These are phyloP conservation scores for Massariosphaeria phaeospora DNA, from an alignment of 495 filamentous ascomycete species.

Conservation along the genomic window DNA sequence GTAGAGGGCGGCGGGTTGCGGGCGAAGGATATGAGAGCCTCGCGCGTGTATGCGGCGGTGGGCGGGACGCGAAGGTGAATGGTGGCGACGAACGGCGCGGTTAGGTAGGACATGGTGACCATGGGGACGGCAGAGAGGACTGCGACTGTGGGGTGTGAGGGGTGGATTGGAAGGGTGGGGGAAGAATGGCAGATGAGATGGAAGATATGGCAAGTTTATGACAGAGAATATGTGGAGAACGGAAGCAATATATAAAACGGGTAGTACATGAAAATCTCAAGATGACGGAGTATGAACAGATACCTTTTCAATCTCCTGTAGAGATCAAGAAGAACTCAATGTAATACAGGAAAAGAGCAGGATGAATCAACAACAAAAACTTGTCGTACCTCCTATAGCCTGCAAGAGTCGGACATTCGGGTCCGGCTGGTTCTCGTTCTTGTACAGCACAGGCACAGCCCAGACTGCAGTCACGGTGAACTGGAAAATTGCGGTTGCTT, in stretches of 20 bases:
- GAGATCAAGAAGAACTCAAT: too few relatives aligned
- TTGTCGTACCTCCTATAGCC: constrained; percentile 13
- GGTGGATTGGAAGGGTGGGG: neutral
- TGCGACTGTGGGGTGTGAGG: constrained; percentile 10
- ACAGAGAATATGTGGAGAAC: neutral
- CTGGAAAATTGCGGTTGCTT: constrained; percentile 13
- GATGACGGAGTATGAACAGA: too few relatives aligned
- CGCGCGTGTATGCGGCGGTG: neutral
- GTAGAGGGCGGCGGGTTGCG: constrained; percentile 9
- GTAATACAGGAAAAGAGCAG: neutral
- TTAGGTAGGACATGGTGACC: constrained; percentile 17
- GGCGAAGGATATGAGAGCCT: constrained; percentile 6
- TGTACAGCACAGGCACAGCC: constrained; percentile 7
- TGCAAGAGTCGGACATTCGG: neutral
- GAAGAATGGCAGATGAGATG: neutral
- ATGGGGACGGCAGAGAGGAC: constrained; percentile 15
- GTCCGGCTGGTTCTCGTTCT: constrained; percentile 21
- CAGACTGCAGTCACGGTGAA: neutral
- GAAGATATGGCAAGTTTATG: neutral
- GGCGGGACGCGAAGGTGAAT: constrained; percentile 10
- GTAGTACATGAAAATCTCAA: neutral
- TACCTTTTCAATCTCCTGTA: too few relatives aligned
- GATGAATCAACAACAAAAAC: neutral
- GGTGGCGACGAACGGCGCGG: constrained; percentile 17
- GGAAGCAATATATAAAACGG: neutral